Conservation (phyloP, 192 early-diverging fungal genomes). For the Umbelopsis sp. region DNA sequence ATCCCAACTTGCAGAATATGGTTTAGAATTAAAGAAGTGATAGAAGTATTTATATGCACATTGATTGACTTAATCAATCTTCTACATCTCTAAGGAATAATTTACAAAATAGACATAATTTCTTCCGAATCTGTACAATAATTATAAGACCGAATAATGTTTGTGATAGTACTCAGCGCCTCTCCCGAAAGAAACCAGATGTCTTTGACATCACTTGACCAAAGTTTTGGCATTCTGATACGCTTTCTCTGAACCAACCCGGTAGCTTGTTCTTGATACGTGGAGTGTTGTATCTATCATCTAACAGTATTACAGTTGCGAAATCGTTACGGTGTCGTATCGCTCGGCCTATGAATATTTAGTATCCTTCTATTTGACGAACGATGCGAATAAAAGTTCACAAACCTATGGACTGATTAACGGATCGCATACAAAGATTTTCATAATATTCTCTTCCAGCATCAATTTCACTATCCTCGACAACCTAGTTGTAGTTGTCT, state of each 20-base stretch:
- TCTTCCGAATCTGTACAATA: not conserved
- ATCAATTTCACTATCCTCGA: conserved; percentile 26
- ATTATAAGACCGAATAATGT: not conserved
- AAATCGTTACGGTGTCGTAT: conserved; percentile 91
- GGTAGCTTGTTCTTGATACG: conserved; percentile 71
- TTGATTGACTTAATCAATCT: not conserved
- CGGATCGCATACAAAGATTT: conserved; percentile 90
- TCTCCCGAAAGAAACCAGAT: conserved; percentile 52
- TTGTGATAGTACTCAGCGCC: not conserved
- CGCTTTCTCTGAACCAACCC: conserved; percentile 69
- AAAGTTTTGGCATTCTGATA: conserved; percentile 52
- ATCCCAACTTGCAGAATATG: conserved; percentile 70
- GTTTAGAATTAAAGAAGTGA: conserved; percentile 42
- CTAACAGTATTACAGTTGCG: conserved; percentile 82
- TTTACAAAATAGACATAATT: not conserved
- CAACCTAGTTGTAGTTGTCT: not conserved
- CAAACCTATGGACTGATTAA: conserved; percentile 84
- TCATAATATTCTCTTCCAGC: conserved; percentile 79
- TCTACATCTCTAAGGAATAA: not conserved
- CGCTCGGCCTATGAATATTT: conserved; percentile 69
- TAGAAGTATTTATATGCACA: not conserved
- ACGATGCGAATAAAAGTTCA: not conserved
- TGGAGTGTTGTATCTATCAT: conserved; percentile 60
- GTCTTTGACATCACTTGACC: conserved; percentile 45
- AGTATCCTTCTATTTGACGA: not conserved